Evolutionary conservation across 2,329 filamentous ascomycete species (phyloP).

Genomic region (Westerdykella aurantiaca): DNA sequence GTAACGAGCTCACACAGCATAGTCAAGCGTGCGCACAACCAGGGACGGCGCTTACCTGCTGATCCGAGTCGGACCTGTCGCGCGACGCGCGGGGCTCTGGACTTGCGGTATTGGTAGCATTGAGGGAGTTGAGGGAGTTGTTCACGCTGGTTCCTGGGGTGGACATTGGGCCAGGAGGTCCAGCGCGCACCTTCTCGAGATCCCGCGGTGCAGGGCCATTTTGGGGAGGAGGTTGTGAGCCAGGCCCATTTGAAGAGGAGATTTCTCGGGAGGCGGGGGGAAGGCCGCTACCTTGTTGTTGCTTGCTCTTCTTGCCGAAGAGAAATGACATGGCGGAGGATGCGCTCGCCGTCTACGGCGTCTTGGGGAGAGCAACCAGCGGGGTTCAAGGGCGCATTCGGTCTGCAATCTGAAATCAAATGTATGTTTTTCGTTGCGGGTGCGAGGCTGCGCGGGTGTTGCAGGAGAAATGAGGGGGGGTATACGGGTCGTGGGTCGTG

Average conservation of each 20-base stretch:
- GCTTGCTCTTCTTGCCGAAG: constrained; percentile 46
- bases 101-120: constrained; percentile 53
- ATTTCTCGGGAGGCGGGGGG: constrained; percentile 53
- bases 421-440: not conserved
- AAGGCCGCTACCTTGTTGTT: constrained; percentile 37
- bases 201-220: constrained; percentile 43
- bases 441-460: constrained; percentile 4
- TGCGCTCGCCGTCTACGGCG: constrained; percentile 10
- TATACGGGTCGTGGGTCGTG: constrained; percentile 1
- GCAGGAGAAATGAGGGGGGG: constrained; percentile 2
- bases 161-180: constrained; percentile 48
- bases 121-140: constrained; percentile 62
- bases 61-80: constrained; percentile 51
- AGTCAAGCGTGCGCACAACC: not conserved
- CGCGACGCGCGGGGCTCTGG: constrained; percentile 58
- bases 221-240: constrained; percentile 40
- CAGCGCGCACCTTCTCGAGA: constrained; percentile 33
- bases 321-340: constrained; percentile 47
- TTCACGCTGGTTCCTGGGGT: constrained; percentile 68
- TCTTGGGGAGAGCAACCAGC: constrained; percentile 16
- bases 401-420: constrained; percentile 6
- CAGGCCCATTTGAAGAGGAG: constrained; percentile 50
- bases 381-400: constrained; percentile 32
- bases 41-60: constrained; percentile 43
- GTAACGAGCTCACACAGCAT: constrained; percentile 12